A percentile compares a stretch with the other conserved stretches of the same genome.
Conservation (phyloP, 2,329 filamentous ascomycete species). For the Fusarium sp. region DNA sequence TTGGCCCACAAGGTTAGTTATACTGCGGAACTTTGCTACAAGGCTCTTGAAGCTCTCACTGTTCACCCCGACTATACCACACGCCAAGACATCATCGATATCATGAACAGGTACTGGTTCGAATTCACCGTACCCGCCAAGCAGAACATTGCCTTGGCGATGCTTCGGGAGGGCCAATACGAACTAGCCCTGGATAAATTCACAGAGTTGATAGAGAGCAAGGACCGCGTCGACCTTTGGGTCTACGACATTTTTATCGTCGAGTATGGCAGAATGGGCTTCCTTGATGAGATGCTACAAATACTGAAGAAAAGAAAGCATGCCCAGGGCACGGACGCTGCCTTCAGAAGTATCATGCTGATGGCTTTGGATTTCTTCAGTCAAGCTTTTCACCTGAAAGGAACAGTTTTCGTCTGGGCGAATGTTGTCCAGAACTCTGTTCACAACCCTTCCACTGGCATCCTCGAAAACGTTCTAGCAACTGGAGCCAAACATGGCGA, state of each 20-base stretch:
- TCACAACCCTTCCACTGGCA: slow-evolving; percentile 68
- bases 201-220: slow-evolving; percentile 73
- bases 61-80: slow-evolving; percentile 90
- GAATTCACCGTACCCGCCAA: slow-evolving; percentile 68
- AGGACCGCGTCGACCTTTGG: slow-evolving; percentile 75
- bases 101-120: slow-evolving; percentile 81
- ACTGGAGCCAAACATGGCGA: slow-evolving; percentile 80
- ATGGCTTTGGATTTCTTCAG: slow-evolving; percentile 84
- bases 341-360: slow-evolving; percentile 72
- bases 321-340: slow-evolving; percentile 54
- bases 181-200: slow-evolving; percentile 83
- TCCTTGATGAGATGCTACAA: slow-evolving; percentile 82
- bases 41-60: slow-evolving; percentile 78
- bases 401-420: slow-evolving; percentile 80
- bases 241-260: slow-evolving; percentile 84
- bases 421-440: slow-evolving; percentile 66
- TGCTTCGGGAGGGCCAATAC: slow-evolving; percentile 85
- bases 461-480: slow-evolving; percentile 78
- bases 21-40: slow-evolving; percentile 79
- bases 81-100: slow-evolving; percentile 77
- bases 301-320: slow-evolving; percentile 72
- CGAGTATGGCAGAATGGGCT: slow-evolving; percentile 77
- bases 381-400: slow-evolving; percentile 72
- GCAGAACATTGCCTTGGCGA: slow-evolving; percentile 78
- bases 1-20: slow-evolving; percentile 70